Evolutionary conservation across 768 basidiomycete genomes (phyloP).

Genomic region (Tricholoma saponaceum): DNA sequence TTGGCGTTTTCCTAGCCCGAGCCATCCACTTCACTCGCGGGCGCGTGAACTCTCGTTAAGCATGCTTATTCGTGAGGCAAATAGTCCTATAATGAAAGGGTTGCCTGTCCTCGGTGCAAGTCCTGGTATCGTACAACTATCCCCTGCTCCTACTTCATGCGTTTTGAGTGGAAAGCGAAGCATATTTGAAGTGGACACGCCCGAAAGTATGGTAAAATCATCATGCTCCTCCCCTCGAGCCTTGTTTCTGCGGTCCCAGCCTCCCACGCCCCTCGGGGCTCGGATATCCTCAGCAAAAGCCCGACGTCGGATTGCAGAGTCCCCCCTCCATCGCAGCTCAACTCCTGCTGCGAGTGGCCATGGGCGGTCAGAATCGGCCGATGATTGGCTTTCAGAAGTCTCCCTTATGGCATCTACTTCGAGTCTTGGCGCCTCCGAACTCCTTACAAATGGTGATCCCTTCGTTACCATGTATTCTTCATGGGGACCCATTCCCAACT

Average conservation of each 20-base stretch:
- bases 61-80: slow-evolving; percentile 52
- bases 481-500: slow-evolving; percentile 28
- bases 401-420: slow-evolving; percentile 22
- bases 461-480: slow-evolving; percentile 44
- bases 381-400: slow-evolving; percentile 39
- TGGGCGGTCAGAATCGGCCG: slow-evolving; percentile 28
- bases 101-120: slow-evolving; percentile 23
- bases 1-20: slow-evolving; percentile 79
- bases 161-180: slow-evolving; percentile 7
- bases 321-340: slow-evolving; percentile 40
- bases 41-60: slow-evolving; percentile 62
- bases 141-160: slow-evolving; percentile 26
- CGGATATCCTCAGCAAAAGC: slow-evolving; percentile 6
- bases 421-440: slow-evolving; percentile 13
- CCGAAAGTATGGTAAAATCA: slow-evolving; percentile 27
- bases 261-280: slow-evolving; percentile 26
- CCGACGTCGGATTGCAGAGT: slow-evolving; percentile 38
- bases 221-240: slow-evolving; percentile 36
- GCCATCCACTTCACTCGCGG: slow-evolving; percentile 67
- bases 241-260: slow-evolving; percentile 30
- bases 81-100: slow-evolving; percentile 42
- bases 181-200: slow-evolving; percentile 24
- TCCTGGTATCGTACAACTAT: slow-evolving; percentile 29
- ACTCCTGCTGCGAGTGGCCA: slow-evolving; percentile 16
- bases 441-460: slow-evolving; percentile 34